These are phyloP conservation scores for Scedosporium dehoogii DNA, from an alignment of 2,329 filamentous ascomycete genomes.

Conservation along the genomic window DNA sequence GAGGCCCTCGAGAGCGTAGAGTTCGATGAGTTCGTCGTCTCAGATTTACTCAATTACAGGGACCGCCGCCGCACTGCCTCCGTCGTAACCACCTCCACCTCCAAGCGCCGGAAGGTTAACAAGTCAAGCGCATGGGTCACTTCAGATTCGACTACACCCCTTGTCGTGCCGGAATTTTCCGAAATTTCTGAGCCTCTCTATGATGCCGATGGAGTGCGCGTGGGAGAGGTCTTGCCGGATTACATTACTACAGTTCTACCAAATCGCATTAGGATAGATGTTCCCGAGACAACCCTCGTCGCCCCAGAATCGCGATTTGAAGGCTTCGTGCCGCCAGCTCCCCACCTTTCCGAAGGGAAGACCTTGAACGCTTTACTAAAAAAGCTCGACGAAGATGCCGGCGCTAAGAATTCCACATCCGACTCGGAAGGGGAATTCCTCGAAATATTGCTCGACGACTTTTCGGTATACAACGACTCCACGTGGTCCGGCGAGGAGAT, in stretches of 20 bases:
- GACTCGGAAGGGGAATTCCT: conserved; percentile 10
- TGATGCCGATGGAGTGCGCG: not conserved
- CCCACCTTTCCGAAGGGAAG: conserved; percentile 14
- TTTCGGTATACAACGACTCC: conserved; percentile 43
- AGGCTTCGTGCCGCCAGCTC: conserved; percentile 18
- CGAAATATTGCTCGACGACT: conserved; percentile 46
- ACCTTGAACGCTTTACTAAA: not conserved
- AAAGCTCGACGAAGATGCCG: not conserved
- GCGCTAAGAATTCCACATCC: not conserved
- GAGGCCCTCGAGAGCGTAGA: no score
- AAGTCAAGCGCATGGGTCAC: no score
- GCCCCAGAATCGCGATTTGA: conserved; percentile 21
- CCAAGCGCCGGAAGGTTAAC: no score
- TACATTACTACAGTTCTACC: not conserved
- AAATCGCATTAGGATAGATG: conserved; percentile 11
- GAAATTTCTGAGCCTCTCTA: not conserved
- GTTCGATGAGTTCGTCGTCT: no score
- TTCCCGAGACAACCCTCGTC: conserved; percentile 18
- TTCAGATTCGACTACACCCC: no score
- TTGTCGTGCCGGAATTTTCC: no score
- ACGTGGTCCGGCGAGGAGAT: conserved; percentile 35
- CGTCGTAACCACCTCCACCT: no score
- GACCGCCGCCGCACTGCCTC: no score
- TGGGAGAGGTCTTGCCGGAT: not conserved
- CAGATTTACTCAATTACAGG: no score